phyloP scores from a whole-genome alignment of 2,329 filamentous ascomycete species.

The Penicillium sclerotigenum region DNA sequence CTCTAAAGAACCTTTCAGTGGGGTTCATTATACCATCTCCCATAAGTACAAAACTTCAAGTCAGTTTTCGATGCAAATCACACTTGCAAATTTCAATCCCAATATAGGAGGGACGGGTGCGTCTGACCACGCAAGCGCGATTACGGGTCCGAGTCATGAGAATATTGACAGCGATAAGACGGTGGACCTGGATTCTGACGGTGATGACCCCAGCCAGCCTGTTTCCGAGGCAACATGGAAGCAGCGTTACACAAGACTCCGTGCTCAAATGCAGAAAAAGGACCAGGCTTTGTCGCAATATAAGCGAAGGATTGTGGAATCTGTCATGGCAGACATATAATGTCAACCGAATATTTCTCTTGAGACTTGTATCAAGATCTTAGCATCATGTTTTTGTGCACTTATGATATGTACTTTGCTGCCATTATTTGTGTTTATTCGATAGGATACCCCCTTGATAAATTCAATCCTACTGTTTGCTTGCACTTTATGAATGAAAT shows the following conservation, averaged over 20 bases:
- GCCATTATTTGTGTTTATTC: background rate
- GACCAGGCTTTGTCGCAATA: conserved; percentile 40
- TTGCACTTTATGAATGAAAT: background rate
- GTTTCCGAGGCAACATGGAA: conserved; percentile 38
- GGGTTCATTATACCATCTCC: conserved; percentile 23
- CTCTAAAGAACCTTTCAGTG: conserved; percentile 10
- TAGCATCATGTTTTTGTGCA: background rate
- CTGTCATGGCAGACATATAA: conserved; percentile 44
- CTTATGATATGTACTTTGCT: background rate
- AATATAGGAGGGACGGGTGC: background rate
- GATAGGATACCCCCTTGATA: conserved; percentile 7
- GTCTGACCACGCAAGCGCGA: conserved; percentile 6
- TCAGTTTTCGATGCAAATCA: conserved; percentile 28
- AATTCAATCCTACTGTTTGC: background rate
- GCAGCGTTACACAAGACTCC: conserved; percentile 39
- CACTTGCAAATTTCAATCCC: conserved; percentile 20
- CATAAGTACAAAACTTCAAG: conserved; percentile 28
- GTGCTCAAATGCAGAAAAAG: conserved; percentile 39
- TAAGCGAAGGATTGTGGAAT: conserved; percentile 43
- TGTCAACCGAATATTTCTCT: background rate
- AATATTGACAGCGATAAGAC: conserved; percentile 3
- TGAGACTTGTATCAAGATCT: background rate
- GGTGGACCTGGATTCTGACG: conserved; percentile 27
- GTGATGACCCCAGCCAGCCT: conserved; percentile 24
- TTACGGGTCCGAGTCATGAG: conserved; percentile 8